Evolutionary conservation across 2,329 filamentous ascomycete species (phyloP).

Genomic region (Botryotinia calthae): DNA sequence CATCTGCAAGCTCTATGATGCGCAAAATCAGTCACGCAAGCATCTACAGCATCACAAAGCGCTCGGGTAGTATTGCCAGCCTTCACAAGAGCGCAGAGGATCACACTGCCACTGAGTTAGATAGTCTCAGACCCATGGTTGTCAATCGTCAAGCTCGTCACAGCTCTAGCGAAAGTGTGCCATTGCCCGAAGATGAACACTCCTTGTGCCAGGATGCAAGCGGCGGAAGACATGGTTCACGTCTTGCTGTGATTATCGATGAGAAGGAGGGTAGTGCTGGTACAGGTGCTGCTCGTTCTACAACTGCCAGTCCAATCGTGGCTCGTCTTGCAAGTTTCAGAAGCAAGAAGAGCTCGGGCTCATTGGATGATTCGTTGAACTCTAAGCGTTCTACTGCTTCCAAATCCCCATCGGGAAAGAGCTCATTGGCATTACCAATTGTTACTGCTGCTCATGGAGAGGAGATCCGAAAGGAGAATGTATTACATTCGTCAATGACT

Average conservation of each 20-base stretch:
- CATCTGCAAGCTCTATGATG: constrained; percentile 83
- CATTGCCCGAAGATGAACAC: constrained; percentile 26
- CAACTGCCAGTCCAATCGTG: constrained; percentile 14
- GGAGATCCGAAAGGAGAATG: constrained; percentile 32
- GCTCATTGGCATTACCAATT: constrained; percentile 24
- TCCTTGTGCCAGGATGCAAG: constrained; percentile 5
- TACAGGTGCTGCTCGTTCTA: constrained; percentile 24
- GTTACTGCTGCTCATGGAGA: constrained; percentile 25
- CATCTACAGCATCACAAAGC: constrained; percentile 69
- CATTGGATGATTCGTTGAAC: constrained; percentile 19
- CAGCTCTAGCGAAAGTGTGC: constrained; percentile 24
- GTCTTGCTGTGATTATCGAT: constrained; percentile 35
- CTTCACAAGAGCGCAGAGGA: constrained; percentile 33
- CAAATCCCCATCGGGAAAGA: constrained; percentile 34
- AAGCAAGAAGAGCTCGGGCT: constrained; percentile 32
- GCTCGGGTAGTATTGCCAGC: constrained; percentile 48
- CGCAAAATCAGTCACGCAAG: constrained; percentile 75
- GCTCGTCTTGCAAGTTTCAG: constrained; percentile 31
- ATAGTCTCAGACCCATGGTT: constrained; percentile 21
- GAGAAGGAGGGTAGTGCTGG: constrained; percentile 34
- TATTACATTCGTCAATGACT: constrained; percentile 15
- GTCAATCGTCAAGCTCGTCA: constrained; percentile 22
- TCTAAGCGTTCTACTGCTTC: constrained; percentile 25
- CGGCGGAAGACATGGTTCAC: constrained; percentile 17
- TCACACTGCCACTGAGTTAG: constrained; percentile 24